Evolutionary conservation across 176 grass and related monocot species (phyloP), one percentile per base, ranked within the genome.

Genomic region (Avena atlantica): DNA sequence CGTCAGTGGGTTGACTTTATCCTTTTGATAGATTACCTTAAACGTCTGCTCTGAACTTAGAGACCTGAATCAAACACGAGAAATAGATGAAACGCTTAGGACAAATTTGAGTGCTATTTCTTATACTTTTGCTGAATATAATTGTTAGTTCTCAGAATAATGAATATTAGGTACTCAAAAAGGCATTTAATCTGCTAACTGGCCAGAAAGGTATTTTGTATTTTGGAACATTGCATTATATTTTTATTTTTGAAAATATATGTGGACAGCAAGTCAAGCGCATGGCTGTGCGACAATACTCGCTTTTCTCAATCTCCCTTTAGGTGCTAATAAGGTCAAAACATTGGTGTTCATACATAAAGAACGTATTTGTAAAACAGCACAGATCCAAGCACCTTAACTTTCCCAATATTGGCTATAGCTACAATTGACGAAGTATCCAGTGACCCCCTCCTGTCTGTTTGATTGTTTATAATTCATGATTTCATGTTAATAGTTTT

Each of bases 1-100:
- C 80, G 21, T 42, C 13, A 25, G 10, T 60, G 68, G 9, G 73
- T 71, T 78, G 63, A 83, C 80, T 69, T 70, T 49, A 45, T 76
- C 64, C 52, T 24, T 78, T 84, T 83, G 25, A 34, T 77, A 25
- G 20, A 17, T 76, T 20, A 34, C 74, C 74, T 76, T 76, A 11
- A 53, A 50, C 73, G 24, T 59, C 70, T 83, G 12, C 4, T 55
- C 57, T 84, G 17, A 83, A 68, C 51, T 70, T 7, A 36, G 53
- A 21, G 8, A 67, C 60, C 61, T 49, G 6, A 66, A 55, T 82
- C n/a, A 47, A 67, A 66, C 42, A 1, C 44, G 7, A 31, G 6
- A 57, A 76, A 31, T 23, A 48, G 40, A 42, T 42, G 40, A 42
- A 6, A 6, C 6, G 40, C 5, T 42, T 42, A 42, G 40, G 40